These are phyloP conservation scores for Fusarium hostae DNA, from an alignment of 2,329 filamentous ascomycete genomes.

Conservation along the genomic window DNA sequence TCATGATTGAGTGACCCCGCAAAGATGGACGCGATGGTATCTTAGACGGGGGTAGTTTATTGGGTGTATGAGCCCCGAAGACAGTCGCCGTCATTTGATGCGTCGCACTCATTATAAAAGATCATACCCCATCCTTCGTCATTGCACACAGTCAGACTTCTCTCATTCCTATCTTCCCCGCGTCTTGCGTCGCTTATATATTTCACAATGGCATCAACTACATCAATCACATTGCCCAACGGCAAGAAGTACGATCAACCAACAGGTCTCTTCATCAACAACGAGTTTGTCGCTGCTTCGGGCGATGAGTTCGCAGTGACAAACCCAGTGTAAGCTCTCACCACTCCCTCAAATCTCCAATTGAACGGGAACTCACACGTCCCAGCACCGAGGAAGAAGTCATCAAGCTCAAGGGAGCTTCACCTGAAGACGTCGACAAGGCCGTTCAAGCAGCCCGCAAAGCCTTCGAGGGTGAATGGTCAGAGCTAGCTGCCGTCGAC, in stretches of 20 bases:
- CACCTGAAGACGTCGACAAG: conserved; percentile 35
- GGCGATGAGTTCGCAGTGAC: conserved; percentile 39
- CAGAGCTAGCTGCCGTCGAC: conserved; percentile 36
- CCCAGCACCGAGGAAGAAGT: conserved; percentile 37
- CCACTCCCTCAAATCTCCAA: fast-evolving
- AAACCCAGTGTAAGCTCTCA: conserved; percentile 32
- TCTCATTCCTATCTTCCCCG: background rate
- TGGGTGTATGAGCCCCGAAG: background rate
- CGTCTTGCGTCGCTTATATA: background rate
- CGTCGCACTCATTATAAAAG: conserved; percentile 15
- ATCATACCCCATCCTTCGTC: conserved; percentile 2
- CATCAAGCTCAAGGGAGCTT: conserved; percentile 38
- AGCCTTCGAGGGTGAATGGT: conserved; percentile 42
- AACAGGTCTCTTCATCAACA: conserved; percentile 45
- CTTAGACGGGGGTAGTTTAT: background rate
- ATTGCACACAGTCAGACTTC: background rate
- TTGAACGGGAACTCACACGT: background rate
- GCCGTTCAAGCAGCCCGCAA: conserved; percentile 39
- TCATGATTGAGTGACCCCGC: conserved; percentile 6
- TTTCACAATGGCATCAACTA: conserved; percentile 28
- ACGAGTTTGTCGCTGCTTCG: conserved; percentile 40
- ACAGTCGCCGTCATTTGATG: background rate
- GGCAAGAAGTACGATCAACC: conserved; percentile 53
- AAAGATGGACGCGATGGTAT: background rate
- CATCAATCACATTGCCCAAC: conserved; percentile 40